Evolutionary conservation across 2,329 filamentous ascomycete genomes (phyloP), one percentile per base, ranked within the genome.

Genomic region (Furcasterigmium furcatum): DNA sequence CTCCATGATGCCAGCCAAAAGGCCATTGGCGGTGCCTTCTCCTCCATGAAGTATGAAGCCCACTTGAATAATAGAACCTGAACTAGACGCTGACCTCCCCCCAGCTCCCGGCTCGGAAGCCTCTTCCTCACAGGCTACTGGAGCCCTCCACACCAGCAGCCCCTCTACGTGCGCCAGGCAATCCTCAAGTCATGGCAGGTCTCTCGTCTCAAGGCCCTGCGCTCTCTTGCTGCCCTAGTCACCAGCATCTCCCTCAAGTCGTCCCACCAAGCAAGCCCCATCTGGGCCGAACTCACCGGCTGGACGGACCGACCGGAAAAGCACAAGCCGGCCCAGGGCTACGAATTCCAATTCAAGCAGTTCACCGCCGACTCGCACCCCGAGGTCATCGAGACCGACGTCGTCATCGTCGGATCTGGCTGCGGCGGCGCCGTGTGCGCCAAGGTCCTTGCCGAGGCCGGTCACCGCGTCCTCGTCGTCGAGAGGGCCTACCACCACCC

Each of bases 381-480:
- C 0, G 80, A 80, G 47, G 71, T 72, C 1, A 65, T 92, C 27
- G 81, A 89, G 44, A 85, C 87, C 0, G 92, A 96, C 62, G 82
- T 95, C 1, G 81, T 95, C 34, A 83, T 96, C 47, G 77, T 96
- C 18, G 91, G 91, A 3, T 94, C 88, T 30, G 91, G 91, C 22
- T 95, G 88, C 55, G 91, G 91, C 51, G 91, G 88, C 34, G 88
- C 77, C 9, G 90, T 96, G 0, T 80, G 78, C 29, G 91, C 91
- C 20, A 91, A 91, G 64, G 85, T 88, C 42, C 70, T 96, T 2
- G 81, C 91, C 9, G 84, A 91, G 63, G 87, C 85, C 1, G 88
- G 87, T 4, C 74, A 87, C 52, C 73, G 74, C 18, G 89, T 96
- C 22, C 63, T 95, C 4, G 88, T 96, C 1, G 84, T 90, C 4